A percentile compares a stretch with the other conserved stretches of the same genome.
Conservation (phyloP, 495 filamentous ascomycete species). For the Trypethelium eluteriae region DNA sequence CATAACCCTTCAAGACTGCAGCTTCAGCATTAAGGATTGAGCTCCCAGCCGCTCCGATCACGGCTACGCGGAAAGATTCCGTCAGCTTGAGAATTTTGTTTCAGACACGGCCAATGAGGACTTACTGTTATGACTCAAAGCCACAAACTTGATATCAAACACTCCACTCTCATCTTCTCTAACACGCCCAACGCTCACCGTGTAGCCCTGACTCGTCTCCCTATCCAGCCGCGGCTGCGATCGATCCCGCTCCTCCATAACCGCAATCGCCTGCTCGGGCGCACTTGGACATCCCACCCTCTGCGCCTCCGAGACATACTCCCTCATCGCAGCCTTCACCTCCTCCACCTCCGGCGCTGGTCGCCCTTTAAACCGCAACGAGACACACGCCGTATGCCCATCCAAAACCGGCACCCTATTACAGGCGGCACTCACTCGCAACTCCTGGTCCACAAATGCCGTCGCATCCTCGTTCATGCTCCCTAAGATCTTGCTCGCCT, state of each 20-base stretch:
- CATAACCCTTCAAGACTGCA: conserved; percentile 74
- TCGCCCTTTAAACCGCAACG: conserved; percentile 33
- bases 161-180: conserved; percentile 39
- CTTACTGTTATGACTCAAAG: conserved; percentile 49
- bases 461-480: conserved; percentile 32
- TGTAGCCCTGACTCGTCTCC: conserved; percentile 40
- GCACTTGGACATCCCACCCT: conserved; percentile 37
- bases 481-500: conserved; percentile 41
- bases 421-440: conserved; percentile 36
- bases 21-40: conserved; percentile 93
- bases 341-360: conserved; percentile 37
- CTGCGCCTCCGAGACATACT: conserved; percentile 39
- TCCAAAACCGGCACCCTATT: conserved; percentile 40
- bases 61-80: conserved; percentile 43
- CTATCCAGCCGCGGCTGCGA: conserved; percentile 40
- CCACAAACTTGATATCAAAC: conserved; percentile 42
- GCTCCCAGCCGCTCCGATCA: conserved; percentile 90
- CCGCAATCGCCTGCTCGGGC: conserved; percentile 37
- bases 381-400: conserved; percentile 41
- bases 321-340: conserved; percentile 37
- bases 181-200: conserved; percentile 37
- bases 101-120: conserved; percentile 15
- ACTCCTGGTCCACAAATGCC: conserved; percentile 33
- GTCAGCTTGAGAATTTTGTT: neutral
- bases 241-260: conserved; percentile 40